Base-by-base conservation (phyloP, 768 basidiomycete species). In the Hygrophorus russula region DNA sequence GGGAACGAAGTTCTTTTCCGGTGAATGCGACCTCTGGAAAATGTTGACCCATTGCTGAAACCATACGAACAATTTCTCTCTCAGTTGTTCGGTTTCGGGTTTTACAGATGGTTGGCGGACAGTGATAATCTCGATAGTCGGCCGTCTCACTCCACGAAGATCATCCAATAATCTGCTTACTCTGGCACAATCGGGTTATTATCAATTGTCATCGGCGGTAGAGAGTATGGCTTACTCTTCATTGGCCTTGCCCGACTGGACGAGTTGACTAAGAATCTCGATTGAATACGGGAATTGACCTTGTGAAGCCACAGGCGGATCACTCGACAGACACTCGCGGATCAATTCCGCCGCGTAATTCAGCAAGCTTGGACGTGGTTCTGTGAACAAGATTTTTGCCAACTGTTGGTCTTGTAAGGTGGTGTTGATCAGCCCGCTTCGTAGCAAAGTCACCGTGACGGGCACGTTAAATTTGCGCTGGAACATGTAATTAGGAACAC, bases 381-480 rank as follows among this genome's bases (percentile, higher is more conserved):
- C 85, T 11, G 79, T 77, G 52, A 75, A 73, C 47, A 97, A 64
- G 48, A 82, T 74, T 59, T 92, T 91, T 18, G 91, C 90, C 31
- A 99, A 67, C 58, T 93, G 89, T 49, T 85, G 80, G 59, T 99
- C 96, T 56, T 90, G 82, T 30, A 91, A 76, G 12, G 68, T 66
- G 27, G 79, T 68, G 49, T 74, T 78, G 57, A 99, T 72, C 17
- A 98, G 74, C 39, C 85, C 80, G 42, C 86, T 86, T 35, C 84
- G 78, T 42, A 98, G 67, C 30, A 99, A 73, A 1, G 89, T 86
- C 20, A 89, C 79, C 0, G 92, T 96, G 50, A 96, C 94, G 9
- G 91, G 78, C 9, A 98, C 81, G 56, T 97, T 97, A 64, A 87
- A 85, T 65, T 99, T 99, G 53, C 96, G 89, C 89, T 93, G 53